Evolutionary conservation across 768 basidiomycete genomes (phyloP).

Genomic region (Naganishia vishniacii): DNA sequence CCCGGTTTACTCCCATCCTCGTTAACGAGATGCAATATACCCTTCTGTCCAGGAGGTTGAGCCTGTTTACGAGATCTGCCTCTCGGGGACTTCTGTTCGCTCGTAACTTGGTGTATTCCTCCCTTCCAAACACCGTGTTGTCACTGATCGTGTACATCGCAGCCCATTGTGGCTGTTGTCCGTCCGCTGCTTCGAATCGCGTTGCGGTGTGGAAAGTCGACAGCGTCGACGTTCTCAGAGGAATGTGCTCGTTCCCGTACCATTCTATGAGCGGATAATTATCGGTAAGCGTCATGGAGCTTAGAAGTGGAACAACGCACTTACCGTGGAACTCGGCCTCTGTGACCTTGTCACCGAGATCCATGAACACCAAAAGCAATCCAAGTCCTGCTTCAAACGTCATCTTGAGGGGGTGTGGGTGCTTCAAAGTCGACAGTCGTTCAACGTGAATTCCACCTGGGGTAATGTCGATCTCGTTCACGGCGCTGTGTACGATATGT

Average conservation of each 20-base stretch:
- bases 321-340: conserved; percentile 27
- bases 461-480: too few species aligned
- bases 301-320: background rate
- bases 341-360: conserved; percentile 26
- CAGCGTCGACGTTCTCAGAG: conserved; percentile 25
- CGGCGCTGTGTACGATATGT: too few species aligned
- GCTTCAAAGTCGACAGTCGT: background rate
- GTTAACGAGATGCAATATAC: background rate
- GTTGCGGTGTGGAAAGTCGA: conserved; percentile 23
- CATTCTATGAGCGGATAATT: conserved; percentile 18
- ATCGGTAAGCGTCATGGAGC: background rate
- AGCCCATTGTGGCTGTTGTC: conserved; percentile 22
- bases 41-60: conserved; percentile 24
- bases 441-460: too few species aligned
- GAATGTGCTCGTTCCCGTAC: conserved; percentile 30
- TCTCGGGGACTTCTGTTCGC: conserved; percentile 27
- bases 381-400: conserved; percentile 26
- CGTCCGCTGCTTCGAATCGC: conserved; percentile 17
- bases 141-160: conserved; percentile 29
- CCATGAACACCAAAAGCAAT: conserved; percentile 27
- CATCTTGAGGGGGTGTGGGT: background rate
- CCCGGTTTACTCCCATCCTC: background rate
- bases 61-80: conserved; percentile 18
- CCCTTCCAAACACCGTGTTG: conserved; percentile 24
- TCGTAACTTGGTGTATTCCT: conserved; percentile 27